Percentiles rank a stretch among this genome's conserved stretches.
phyloP scores from a whole-genome alignment of 495 filamentous ascomycete genomes.

The Daldinia bambusicola region DNA sequence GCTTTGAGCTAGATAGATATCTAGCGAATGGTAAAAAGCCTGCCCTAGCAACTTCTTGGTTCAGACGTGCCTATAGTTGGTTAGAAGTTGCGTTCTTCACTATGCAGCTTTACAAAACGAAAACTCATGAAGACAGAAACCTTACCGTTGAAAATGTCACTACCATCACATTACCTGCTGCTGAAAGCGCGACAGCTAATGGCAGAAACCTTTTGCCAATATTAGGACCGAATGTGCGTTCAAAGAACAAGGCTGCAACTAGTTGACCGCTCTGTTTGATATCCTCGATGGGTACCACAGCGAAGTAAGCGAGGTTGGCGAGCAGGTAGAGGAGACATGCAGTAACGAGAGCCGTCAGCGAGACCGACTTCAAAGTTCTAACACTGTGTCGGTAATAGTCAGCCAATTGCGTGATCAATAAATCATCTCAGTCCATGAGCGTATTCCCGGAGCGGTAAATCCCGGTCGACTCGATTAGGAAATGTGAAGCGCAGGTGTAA shows the following conservation, averaged over 20 bases:
- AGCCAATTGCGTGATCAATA: neutral
- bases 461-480: neutral
- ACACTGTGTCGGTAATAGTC: conserved; percentile 44
- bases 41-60: conserved; percentile 61
- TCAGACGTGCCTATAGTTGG: conserved; percentile 64
- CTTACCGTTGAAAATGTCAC: conserved; percentile 73
- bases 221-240: conserved; percentile 68
- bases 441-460: neutral
- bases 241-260: conserved; percentile 75
- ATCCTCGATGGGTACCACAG: conserved; percentile 73
- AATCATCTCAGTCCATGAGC: neutral
- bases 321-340: conserved; percentile 71
- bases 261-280: conserved; percentile 74
- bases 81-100: conserved; percentile 1
- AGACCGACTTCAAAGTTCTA: conserved; percentile 71
- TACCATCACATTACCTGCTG: conserved; percentile 80
- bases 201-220: conserved; percentile 69
- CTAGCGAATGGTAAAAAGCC: conserved; percentile 73
- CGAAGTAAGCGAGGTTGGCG: conserved; percentile 76
- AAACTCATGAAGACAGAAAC: conserved; percentile 19
- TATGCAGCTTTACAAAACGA: neutral
- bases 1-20: conserved; percentile 69
- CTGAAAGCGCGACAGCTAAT: conserved; percentile 72
- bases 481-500: neutral
- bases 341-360: conserved; percentile 68